Base-by-base conservation (phyloP, 2,329 filamentous ascomycete genomes). In the Hawksworthiomyces lignivorus region DNA sequence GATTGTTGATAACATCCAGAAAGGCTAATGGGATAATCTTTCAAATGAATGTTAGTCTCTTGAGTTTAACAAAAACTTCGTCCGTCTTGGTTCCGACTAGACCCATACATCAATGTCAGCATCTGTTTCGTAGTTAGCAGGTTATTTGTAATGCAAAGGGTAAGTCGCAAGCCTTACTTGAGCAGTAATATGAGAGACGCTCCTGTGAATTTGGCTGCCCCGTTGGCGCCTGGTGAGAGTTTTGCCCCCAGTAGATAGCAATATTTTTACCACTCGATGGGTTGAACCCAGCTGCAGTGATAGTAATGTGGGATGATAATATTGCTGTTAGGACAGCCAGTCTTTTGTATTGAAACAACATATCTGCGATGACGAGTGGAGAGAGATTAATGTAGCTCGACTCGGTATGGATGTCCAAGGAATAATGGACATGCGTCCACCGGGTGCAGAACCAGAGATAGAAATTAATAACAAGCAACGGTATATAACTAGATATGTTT, bases 191-290 rank as follows among this genome's bases (percentile, higher is more conserved):
- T 2, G 68, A 63, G 5, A 84, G 62, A 4, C 72, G 63, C 49
- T 74, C 62, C 56, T 84, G 80, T 3, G 67, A 63, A 15, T 62
- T 49, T 7, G 62, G 63, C 43, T 69, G 62, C 10, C 65, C 63
- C 44, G 62, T 52, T 7, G 63, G 63, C 45, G 68, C 63, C 9
- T 64, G 62, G 48, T 64, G 69, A 0, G 79, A 84, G 56, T 84
- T 84, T 54, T 84, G 80, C 5, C 79, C 81, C 80, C 80, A 85
- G 57, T 85, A 85, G 2, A 83, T 66, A 20, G 73, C 78, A 41
- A 84, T 55, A 51, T 82, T 84, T 37, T 57, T 64, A 2, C 55
- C 52, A 1, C 68, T 65, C n/a, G 53, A 54, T 5, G 71, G 46
- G 46, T 69, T 60, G 50, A 76, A 72, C 11, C 62, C 67, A 17